Percentiles rank a stretch among this genome's conserved stretches.
These are phyloP conservation scores for Coemansia sp. DNA, from an alignment of 192 early-diverging fungal species.

Conservation along the genomic window DNA sequence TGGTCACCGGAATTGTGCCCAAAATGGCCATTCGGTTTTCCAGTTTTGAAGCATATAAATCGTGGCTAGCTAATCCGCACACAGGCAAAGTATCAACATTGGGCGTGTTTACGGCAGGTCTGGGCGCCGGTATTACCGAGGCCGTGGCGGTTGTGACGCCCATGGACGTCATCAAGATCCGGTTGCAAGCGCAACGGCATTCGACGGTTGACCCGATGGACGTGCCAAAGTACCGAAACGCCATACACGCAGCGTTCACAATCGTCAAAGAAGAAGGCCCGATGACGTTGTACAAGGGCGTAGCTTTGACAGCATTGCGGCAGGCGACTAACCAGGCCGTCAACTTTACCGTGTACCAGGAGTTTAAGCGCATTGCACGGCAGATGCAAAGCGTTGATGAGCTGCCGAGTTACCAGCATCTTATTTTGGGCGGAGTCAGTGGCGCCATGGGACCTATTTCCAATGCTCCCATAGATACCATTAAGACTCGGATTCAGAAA, in stretches of 20 bases:
- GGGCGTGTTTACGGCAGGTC: constrained; percentile 80
- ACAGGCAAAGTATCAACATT: constrained; percentile 66
- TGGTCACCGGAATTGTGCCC: constrained; percentile 94
- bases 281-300: constrained; percentile 88
- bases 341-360: constrained; percentile 97
- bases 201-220: constrained; percentile 96
- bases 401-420: constrained; percentile 88
- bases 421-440: constrained; percentile 87
- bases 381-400: constrained; percentile 64
- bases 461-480: constrained; percentile 96
- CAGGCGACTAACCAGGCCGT: constrained; percentile 98
- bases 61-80: constrained; percentile 63
- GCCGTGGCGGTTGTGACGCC: constrained; percentile 93
- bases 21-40: constrained; percentile 99
- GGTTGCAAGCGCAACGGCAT: constrained; percentile 93
- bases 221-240: constrained; percentile 94
- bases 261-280: constrained; percentile 91
- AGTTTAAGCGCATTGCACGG: constrained; percentile 78
- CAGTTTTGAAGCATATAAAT: constrained; percentile 93
- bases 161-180: constrained; percentile 99
- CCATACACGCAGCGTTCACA: constrained; percentile 84
- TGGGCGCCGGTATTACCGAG: constrained; percentile 91
- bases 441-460: constrained; percentile 90
- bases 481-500: constrained; percentile 98
- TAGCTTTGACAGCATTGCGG: constrained; percentile 87